Base-by-base conservation (phyloP, 2,329 filamentous ascomycete species). In the Sphaerulina populicola region DNA sequence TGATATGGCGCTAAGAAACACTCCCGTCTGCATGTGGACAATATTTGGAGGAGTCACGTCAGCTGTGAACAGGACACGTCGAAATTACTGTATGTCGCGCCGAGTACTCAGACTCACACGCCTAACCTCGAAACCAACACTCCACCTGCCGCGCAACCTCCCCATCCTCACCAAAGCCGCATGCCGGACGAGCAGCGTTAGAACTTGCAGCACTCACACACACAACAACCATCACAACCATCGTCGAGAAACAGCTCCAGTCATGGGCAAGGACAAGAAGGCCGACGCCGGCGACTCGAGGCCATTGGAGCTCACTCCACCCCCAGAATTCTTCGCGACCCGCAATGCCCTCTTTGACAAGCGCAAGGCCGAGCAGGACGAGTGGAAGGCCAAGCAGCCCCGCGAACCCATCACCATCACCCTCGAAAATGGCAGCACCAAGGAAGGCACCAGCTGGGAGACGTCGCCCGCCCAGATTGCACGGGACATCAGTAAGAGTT, bases 331-430 rank as follows among this genome's bases (percentile, higher is more conserved):
- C 70, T 81, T 97, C 57, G 76, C 90, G 64, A 81, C 89, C 69
- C 83, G 93, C 57, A 83, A 96, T 64, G 80, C 85, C 47, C 75
- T 97, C 44, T 96, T 96, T 72, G 86, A 96, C 68, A 82, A 85
- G 68, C 77, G 96, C 60, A 94, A 94, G 78, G 83, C 86, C 59
- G 80, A 86, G 68, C 82, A 88, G 65, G 84, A 94, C 60, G 85
- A 85, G 52, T 87, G 93, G 67, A 72, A 88, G 57, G 77, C 79
- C 48, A 70, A 74, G 59, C 84, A 85, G 71, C 82, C 86, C 36
- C 83, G 83, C 61, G 82, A 87, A 64, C 76, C 82, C 57, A 91
- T 91, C 68, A 80, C 77, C 53, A 77, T 91, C 63, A 85, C 83
- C 44, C 76, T 93, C 57, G 80, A 79, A 58, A 83, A 88, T 69